Evolutionary conservation across 805 yeast genomes (phyloP).

Genomic region (Kluyveromyces aestuarii): DNA sequence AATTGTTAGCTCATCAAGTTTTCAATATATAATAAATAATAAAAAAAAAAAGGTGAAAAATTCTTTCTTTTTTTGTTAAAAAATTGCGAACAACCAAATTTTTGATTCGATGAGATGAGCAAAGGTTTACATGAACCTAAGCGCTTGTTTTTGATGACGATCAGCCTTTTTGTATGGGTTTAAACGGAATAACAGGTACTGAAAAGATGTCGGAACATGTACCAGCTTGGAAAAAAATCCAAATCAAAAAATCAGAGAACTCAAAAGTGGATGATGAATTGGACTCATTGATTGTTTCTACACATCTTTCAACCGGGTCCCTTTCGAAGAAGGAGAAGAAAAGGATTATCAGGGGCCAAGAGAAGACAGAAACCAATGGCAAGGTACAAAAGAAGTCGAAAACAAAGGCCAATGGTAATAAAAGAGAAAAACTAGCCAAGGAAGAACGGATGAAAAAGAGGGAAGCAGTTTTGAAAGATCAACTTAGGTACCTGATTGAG

Average conservation of each 20-base stretch:
- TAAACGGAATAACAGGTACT: not conserved
- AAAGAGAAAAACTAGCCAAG: conserved; percentile 21
- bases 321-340: conserved; percentile 25
- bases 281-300: conserved; percentile 29
- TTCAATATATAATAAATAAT: too few relatives aligned
- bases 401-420: conserved; percentile 10
- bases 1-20: not conserved
- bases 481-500: conserved; percentile 27
- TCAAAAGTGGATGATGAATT: conserved; percentile 8
- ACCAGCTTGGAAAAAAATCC: conserved; percentile 31
- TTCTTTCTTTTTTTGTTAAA: too few relatives aligned
- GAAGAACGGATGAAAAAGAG: conserved; percentile 18
- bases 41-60: not conserved
- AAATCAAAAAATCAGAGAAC: conserved; percentile 11
- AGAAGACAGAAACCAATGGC: conserved; percentile 6
- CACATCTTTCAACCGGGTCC: conserved; percentile 28
- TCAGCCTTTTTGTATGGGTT: not conserved
- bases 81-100: not conserved
- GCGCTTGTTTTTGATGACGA: too few relatives aligned
- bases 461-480: conserved; percentile 25
- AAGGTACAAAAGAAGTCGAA: conserved; percentile 11
- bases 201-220: conserved; percentile 12
- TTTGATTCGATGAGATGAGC: not conserved
- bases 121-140: too few relatives aligned
- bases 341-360: conserved; percentile 19